Conservation (phyloP, 106 monocot genomes). For the Dioscorea dumetorum region DNA sequence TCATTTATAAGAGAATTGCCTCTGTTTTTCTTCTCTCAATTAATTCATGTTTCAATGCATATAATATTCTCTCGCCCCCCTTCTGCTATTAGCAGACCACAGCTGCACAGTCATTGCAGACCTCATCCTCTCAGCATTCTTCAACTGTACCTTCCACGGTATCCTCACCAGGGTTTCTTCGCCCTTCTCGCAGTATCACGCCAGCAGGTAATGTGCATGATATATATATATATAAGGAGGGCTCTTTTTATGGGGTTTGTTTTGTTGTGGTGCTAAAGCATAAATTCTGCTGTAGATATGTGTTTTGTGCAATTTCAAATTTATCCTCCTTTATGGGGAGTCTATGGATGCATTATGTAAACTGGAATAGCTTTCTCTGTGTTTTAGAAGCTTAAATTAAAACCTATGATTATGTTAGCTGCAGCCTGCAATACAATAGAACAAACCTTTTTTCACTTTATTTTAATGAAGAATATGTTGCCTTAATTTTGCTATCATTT, state of each 20-base stretch:
- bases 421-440: too few relatives aligned
- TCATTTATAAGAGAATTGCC: neutral
- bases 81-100: too few relatives aligned
- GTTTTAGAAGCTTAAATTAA: too few relatives aligned
- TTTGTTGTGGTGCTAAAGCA: too few relatives aligned
- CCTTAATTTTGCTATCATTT: neutral
- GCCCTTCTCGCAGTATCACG: conserved; percentile 41
- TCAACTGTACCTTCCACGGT: conserved; percentile 23
- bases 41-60: neutral
- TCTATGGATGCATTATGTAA: too few relatives aligned
- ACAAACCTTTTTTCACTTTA: neutral
- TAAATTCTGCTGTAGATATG: too few relatives aligned
- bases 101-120: neutral
- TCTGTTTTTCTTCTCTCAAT: neutral
- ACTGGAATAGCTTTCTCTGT: too few relatives aligned
- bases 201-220: conserved; percentile 42
- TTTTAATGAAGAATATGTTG: neutral
- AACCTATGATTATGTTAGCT: too few relatives aligned
- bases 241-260: too few relatives aligned
- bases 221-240: neutral
- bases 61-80: too few relatives aligned
- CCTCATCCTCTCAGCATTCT: conserved; percentile 31
- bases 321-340: too few relatives aligned
- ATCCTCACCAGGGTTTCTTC: conserved; percentile 54
- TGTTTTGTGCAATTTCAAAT: too few relatives aligned